phyloP scores from a whole-genome alignment of 192 early-diverging fungal species.

The Mortierella antarctica region DNA sequence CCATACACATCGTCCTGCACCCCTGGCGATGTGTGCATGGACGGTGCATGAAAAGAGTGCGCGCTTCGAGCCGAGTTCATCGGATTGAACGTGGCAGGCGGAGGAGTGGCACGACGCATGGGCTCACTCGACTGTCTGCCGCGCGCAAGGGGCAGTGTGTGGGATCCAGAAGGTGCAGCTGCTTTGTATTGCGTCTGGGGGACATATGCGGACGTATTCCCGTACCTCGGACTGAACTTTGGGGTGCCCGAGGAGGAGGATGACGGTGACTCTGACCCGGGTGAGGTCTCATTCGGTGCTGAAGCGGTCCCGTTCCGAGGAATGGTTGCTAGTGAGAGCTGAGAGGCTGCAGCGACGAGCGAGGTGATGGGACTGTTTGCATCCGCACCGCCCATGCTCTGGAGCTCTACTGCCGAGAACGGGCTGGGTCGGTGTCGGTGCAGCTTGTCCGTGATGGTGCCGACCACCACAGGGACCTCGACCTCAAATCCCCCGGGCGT shows the following conservation, averaged over 20 bases:
- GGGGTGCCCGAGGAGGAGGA: too few species aligned
- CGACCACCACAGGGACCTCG: conserved; percentile 24
- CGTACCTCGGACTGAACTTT: too few species aligned
- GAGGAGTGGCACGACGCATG: not conserved
- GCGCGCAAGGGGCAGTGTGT: not conserved
- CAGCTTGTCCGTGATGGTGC: conserved; percentile 10
- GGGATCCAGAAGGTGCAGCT: not conserved
- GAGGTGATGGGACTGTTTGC: not conserved
- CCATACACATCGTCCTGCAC: not conserved
- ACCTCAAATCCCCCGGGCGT: conserved; percentile 26
- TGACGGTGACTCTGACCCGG: too few species aligned
- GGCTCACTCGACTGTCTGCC: conserved; percentile 12
- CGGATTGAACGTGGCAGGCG: not conserved
- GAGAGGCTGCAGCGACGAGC: not conserved
- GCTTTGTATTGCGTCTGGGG: conserved; percentile 11
- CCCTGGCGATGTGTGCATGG: too few species aligned
- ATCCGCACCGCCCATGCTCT: not conserved
- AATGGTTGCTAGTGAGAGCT: conserved; percentile 2
- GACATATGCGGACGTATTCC: not conserved
- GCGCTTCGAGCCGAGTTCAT: not conserved
- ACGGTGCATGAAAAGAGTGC: not conserved
- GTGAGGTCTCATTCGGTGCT: too few species aligned
- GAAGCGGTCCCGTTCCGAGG: too few species aligned
- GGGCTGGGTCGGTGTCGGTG: not conserved
- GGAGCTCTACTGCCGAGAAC: not conserved